Base-by-base conservation (phyloP, 495 filamentous ascomycete species). In the Neurospora cerealis region DNA sequence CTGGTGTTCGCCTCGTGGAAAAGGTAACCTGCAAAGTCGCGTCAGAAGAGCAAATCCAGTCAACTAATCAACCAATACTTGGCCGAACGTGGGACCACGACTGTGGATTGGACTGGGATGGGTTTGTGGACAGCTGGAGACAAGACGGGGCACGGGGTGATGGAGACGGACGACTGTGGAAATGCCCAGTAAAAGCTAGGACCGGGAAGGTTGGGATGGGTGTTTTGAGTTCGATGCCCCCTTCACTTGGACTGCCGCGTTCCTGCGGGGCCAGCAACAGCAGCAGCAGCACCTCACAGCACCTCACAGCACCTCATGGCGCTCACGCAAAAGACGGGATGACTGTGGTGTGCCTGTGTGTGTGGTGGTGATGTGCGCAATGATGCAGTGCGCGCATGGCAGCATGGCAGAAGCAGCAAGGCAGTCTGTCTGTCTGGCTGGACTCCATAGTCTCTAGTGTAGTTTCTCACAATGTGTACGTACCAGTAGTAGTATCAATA, bases 21-120 rank as follows among this genome's bases (percentile, higher is more conserved):
- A 78, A 66, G 54, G 28, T 66, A 66, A 70, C 77, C 81, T 82
- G 81, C 79, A 80, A 71, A 79, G 79, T 78, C 81, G 80, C 80
- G 81, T 82, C 78, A 82, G 81, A 80, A 74, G 75, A 74, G 70
- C 41, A 66, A 32, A 62, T 62, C 54, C 54, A 54, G 21, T 54
- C n/a, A 24, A 54, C 21, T 54, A 32, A 28, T 62, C 13, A 32
- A 66, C 54, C 54, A 66, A 34, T 66, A 66, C 54, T 66, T 66
- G 54, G 54, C 54, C 54, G 54, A 34, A 32, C 54, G 24, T 32
- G 54, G 54, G 54, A 66, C 54, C 34, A 66, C 54, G 54, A 66
- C 54, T 4, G 54, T 66, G 54, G 28, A 66, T 66, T 66, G 54
- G 54, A 66, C 54, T 10, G 54, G 28, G 54, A 34, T 34, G 28